These are phyloP conservation scores for Tolypocladium ovalisporum DNA, from an alignment of 2,329 filamentous ascomycete genomes.

Conservation along the genomic window DNA sequence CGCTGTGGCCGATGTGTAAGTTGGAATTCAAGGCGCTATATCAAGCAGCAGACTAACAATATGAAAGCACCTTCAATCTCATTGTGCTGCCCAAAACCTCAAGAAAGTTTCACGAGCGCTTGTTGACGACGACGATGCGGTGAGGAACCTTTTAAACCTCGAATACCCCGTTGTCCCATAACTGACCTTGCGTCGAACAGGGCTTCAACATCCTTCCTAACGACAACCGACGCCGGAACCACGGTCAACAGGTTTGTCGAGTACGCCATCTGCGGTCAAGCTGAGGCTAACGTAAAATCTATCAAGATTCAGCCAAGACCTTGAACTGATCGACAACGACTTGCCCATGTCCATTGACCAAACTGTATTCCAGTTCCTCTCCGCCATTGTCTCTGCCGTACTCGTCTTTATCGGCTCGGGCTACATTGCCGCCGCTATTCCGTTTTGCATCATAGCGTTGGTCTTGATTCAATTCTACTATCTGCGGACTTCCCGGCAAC, in stretches of 20 bases:
- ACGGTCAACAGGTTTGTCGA: slow-evolving; percentile 16
- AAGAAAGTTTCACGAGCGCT: slow-evolving; percentile 8
- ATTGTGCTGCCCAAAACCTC: slow-evolving; percentile 16
- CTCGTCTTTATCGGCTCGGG: slow-evolving; percentile 34
- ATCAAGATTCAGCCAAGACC: slow-evolving; percentile 27
- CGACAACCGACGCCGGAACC: slow-evolving; percentile 21
- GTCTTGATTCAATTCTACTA: slow-evolving; percentile 18
- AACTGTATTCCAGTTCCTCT: slow-evolving; percentile 10
- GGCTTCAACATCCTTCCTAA: slow-evolving; percentile 20
- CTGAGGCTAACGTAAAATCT: neutral
- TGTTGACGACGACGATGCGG: slow-evolving; percentile 19
- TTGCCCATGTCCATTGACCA: slow-evolving; percentile 19
- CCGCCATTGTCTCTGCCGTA: slow-evolving; percentile 15
- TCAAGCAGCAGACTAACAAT: neutral
- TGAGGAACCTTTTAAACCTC: neutral
- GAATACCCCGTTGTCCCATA: slow-evolving; percentile 3
- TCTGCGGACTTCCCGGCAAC: slow-evolving; percentile 19
- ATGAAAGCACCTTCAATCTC: slow-evolving; percentile 9
- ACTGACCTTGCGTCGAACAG: neutral
- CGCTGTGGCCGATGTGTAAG: slow-evolving; percentile 7
- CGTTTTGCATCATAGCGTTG: slow-evolving; percentile 17
- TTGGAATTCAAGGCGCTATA: neutral
- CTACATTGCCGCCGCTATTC: slow-evolving; percentile 34
- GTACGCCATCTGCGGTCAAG: too few relatives aligned
- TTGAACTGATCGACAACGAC: slow-evolving; percentile 24